A percentile compares a stretch with the other conserved stretches of the same genome.
Conservation (phyloP, 1,139 yeast species). For the Wickerhamomyces sp. region DNA sequence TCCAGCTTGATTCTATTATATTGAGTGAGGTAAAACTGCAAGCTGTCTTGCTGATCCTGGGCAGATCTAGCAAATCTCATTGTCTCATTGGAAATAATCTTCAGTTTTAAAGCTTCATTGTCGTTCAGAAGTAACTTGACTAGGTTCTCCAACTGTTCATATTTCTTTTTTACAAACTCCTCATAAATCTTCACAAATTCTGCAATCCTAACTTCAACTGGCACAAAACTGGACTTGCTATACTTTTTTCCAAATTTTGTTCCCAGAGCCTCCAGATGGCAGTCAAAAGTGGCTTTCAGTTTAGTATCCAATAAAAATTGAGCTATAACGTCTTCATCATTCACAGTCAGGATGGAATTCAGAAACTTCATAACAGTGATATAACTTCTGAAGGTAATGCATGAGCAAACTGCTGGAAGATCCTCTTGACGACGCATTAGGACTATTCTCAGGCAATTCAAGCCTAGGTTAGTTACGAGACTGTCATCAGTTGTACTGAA, state of each 20-base stretch:
- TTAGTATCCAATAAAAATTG: constrained; percentile 9
- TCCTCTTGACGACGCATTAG: constrained; percentile 25
- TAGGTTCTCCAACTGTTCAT: constrained; percentile 32
- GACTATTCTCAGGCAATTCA: constrained; percentile 26
- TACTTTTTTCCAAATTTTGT: constrained; percentile 15
- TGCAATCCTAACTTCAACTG: constrained; percentile 17
- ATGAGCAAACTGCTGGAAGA: constrained; percentile 21
- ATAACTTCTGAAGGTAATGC: constrained; percentile 21
- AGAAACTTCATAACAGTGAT: constrained; percentile 19
- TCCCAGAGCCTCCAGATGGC: constrained; percentile 15
- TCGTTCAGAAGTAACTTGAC: constrained; percentile 34
- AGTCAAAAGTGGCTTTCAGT: constrained; percentile 12
- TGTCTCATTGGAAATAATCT: constrained; percentile 44
- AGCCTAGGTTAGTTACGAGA: constrained; percentile 15
- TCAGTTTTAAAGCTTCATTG: constrained; percentile 39
- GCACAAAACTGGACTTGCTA: constrained; percentile 16
- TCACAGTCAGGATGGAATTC: constrained; percentile 18
- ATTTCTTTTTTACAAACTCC: constrained; percentile 35
- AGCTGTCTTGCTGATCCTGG: constrained; percentile 63
- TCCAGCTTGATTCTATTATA: constrained; percentile 45
- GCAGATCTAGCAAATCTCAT: constrained; percentile 43
- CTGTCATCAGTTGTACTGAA: constrained; percentile 14
- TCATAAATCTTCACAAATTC: constrained; percentile 15
- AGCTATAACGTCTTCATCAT: constrained; percentile 28
- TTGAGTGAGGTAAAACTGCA: constrained; percentile 42